A percentile compares a stretch with the other conserved stretches of the same genome.
Conservation (phyloP, 805 yeast species). For the Candida awuae region DNA sequence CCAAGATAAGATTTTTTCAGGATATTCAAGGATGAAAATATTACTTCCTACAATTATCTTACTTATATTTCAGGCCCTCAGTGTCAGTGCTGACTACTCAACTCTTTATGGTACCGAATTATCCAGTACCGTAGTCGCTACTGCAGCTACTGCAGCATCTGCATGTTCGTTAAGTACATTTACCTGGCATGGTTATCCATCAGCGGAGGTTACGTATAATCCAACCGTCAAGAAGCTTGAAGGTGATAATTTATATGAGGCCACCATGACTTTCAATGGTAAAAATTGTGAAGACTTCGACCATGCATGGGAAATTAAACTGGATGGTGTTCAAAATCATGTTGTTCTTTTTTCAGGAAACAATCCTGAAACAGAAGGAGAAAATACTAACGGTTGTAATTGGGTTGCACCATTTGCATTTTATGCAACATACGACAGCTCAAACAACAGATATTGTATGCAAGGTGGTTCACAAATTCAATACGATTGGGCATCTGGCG, state of each 20-base stretch:
- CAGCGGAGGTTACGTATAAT: conserved; percentile 11
- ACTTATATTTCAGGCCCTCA: neutral
- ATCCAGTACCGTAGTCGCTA: neutral
- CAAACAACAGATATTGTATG: conserved; percentile 12
- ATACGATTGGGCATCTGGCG: conserved; percentile 18
- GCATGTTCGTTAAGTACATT: neutral
- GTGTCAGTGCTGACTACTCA: neutral
- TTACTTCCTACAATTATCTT: no score
- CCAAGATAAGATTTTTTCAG: no score
- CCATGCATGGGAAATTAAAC: conserved; percentile 17
- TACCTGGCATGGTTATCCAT: conserved; percentile 10
- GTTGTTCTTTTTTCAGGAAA: conserved; percentile 22
- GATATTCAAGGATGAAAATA: no score
- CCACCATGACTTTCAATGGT: conserved; percentile 13
- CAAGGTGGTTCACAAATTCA: conserved; percentile 21
- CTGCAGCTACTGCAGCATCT: conserved; percentile 1
- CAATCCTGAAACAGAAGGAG: conserved; percentile 7
- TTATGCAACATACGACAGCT: neutral
- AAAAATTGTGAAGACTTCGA: conserved; percentile 6
- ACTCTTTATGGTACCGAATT: neutral
- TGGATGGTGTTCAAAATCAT: conserved; percentile 21
- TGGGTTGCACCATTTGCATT: conserved; percentile 22
- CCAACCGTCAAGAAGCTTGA: conserved; percentile 6
- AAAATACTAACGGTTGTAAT: conserved; percentile 18
- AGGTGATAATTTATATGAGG: conserved; percentile 7